A percentile compares a stretch with the other conserved stretches of the same genome.
Evolutionary conservation across 495 filamentous ascomycete species (phyloP).

Genomic region (Daldinia grandis): DNA sequence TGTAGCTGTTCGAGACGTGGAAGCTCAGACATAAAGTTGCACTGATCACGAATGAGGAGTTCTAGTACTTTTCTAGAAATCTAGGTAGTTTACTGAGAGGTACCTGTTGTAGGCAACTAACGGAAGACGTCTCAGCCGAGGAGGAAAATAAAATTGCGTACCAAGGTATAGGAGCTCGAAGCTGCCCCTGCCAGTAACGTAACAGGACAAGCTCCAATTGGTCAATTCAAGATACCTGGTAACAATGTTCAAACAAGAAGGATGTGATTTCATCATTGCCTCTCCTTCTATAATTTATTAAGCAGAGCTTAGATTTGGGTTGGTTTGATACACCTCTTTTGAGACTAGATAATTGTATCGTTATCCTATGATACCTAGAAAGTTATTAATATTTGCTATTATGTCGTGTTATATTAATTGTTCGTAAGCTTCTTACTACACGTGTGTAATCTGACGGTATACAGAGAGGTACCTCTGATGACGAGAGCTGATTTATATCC

Average conservation of each 20-base stretch:
- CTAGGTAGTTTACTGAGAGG: background rate
- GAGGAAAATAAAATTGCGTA: conserved; percentile 7
- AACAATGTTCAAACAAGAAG: conserved; percentile 6
- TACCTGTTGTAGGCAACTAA: background rate
- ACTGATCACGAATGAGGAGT: conserved; percentile 18
- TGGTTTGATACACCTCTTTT: background rate
- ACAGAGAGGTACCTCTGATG: background rate
- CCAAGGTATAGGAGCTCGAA: conserved; percentile 12
- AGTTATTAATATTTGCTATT: background rate
- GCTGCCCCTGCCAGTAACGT: conserved; percentile 29
- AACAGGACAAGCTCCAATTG: conserved; percentile 15
- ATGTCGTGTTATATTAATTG: background rate
- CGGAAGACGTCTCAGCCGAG: background rate
- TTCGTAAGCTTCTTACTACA: background rate
- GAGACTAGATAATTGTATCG: background rate
- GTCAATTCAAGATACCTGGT: conserved; percentile 3
- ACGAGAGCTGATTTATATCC: background rate
- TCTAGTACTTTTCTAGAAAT: conserved; percentile 19
- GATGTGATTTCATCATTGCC: background rate
- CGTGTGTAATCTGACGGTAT: background rate
- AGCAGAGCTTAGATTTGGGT: background rate
- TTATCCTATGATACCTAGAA: background rate
- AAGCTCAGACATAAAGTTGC: conserved; percentile 20
- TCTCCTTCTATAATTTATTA: conserved; percentile 8
- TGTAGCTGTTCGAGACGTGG: conserved; percentile 18